Evolutionary conservation across 2,329 filamentous ascomycete species (phyloP).

Genomic region (Cladobotryum mycophilum): DNA sequence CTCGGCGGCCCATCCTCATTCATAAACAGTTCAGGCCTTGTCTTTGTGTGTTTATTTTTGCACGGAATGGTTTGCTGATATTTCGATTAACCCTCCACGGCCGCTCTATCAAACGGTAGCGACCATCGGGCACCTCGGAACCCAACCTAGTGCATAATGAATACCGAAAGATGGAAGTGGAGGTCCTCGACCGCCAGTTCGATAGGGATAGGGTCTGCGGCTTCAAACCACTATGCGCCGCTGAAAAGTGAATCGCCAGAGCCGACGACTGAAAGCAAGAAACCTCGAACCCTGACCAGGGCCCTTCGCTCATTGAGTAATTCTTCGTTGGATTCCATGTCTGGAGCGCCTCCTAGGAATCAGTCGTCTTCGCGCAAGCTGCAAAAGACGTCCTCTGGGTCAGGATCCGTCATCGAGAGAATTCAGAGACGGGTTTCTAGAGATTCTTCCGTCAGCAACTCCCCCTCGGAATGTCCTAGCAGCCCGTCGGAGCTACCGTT

Average conservation of each 20-base stretch:
- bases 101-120: background rate
- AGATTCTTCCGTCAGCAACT: conserved; percentile 26
- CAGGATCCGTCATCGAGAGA: conserved; percentile 36
- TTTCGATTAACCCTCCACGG: background rate
- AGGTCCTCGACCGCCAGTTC: conserved; percentile 26
- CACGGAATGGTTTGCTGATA: conserved; percentile 9
- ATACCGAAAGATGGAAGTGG: conserved; percentile 30
- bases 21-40: too few species aligned
- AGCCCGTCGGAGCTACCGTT: conserved; percentile 27
- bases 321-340: conserved; percentile 35
- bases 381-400: conserved; percentile 33
- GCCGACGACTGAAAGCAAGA: conserved; percentile 24
- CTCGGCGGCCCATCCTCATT: background rate
- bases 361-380: conserved; percentile 28
- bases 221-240: conserved; percentile 16
- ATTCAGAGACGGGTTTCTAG: conserved; percentile 36
- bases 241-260: conserved; percentile 18
- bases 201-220: conserved; percentile 14
- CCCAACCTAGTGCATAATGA: conserved; percentile 19
- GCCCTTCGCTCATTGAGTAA: conserved; percentile 35
- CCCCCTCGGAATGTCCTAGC: conserved; percentile 24
- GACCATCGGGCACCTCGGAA: background rate
- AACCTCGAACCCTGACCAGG: conserved; percentile 30
- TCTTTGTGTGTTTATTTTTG: background rate
- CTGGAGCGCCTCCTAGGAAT: conserved; percentile 25